Base-by-base conservation (phyloP, 2,329 filamentous ascomycete genomes). In the Akanthomyces muscarius region DNA sequence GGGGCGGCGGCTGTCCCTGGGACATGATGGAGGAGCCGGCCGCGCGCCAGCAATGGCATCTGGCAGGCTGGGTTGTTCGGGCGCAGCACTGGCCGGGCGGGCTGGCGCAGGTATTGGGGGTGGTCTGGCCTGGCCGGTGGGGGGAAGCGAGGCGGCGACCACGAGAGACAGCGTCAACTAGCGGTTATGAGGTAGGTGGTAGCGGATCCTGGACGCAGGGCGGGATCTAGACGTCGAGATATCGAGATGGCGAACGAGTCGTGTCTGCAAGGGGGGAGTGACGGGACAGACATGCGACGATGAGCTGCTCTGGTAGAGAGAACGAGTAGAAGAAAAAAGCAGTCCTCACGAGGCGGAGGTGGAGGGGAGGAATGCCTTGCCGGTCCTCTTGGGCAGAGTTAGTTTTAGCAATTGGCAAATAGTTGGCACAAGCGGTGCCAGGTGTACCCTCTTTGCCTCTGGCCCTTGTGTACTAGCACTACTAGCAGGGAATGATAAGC, bases 1-100 rank as follows among this genome's bases (percentile, higher is more conserved):
- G 61, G 3, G 61, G 61, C 44, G 53, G 61, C 25, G 42, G 53
- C 53, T 50, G 53, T 45, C 61, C 61, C 11, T 63, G 54, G 53
- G 61, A 58, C 61, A 63, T 63, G 52, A 36, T 63, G 52, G 23
- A 51, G 45, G 48, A 47, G 52, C 47, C 30, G 23, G 54, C 33
- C 36, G 38, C 61, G 45, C 61, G 36, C 61, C 38, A 45, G 61
- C 47, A 53, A 45, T 63, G 45, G 56, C 56, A 59, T 59, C 18
- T 59, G 56, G 56, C 36, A 42, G 47, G 45, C 45, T 51, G 36
- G 38, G 18, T 59, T 18, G 45, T 51, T n/a, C 33, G 45, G 23
- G 50, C 45, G 45, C 47, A 50, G 56, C 45, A 50, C 23, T 23
- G n/a, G 16, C 44, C 45, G 16, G 56, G 45, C 56, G 56, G 44